Conservation (phyloP, 1,284 basidiomycete species). For the Cryptococcus sp. region DNA sequence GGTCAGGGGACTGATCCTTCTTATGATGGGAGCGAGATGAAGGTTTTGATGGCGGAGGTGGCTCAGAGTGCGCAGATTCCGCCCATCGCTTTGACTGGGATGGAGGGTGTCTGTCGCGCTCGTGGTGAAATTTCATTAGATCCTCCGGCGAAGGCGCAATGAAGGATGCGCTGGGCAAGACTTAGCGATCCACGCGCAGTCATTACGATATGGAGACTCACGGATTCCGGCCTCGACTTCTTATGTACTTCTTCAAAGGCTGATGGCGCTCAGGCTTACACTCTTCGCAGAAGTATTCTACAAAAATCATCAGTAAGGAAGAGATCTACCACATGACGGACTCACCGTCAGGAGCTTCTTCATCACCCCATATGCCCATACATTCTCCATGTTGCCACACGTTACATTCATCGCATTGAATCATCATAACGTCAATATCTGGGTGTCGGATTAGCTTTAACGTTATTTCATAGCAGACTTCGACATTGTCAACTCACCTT, state of each 20-base stretch:
- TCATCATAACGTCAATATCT: constrained; percentile 85
- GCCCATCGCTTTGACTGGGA: constrained; percentile 53
- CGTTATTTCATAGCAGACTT: too few species aligned
- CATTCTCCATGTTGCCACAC: constrained; percentile 98
- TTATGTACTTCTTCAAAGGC: constrained; percentile 69
- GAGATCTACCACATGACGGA: constrained; percentile 36
- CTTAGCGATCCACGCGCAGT: constrained; percentile 1
- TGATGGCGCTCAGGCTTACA: constrained; percentile 85
- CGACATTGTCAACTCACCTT: constrained; percentile 61
- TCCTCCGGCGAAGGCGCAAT: constrained; percentile 45
- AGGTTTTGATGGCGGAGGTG: constrained; percentile 25
- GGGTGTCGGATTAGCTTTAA: constrained; percentile 12
- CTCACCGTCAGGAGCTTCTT: constrained; percentile 73
- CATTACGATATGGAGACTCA: constrained; percentile 27
- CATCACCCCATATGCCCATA: constrained; percentile 88
- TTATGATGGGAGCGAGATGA: constrained; percentile 37
- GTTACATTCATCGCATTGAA: constrained; percentile 94
- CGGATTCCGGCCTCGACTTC: constrained; percentile 42
- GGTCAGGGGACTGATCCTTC: constrained; percentile 21
- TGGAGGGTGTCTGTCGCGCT: constrained; percentile 43
- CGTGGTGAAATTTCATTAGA: constrained; percentile 36
- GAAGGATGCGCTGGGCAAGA: constrained; percentile 32
- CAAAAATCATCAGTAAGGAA: not conserved
- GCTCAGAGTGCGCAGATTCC: constrained; percentile 21
- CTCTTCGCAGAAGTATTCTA: constrained; percentile 82